Evolutionary conservation across 257 asterid genomes (phyloP).

Genomic region (Fraxinus cuspidata): DNA sequence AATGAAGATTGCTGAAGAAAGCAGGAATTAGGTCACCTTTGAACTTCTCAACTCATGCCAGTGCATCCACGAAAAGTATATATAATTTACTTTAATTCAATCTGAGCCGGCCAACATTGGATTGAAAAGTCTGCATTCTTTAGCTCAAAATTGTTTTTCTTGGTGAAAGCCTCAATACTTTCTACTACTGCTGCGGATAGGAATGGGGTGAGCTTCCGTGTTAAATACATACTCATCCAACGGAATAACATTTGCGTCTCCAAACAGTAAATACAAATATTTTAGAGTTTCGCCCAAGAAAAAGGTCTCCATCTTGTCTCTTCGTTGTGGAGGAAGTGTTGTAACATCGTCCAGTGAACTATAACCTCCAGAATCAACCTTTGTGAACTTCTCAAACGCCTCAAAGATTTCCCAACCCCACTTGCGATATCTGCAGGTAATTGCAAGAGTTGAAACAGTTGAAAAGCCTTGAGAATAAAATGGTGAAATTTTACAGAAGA

Average conservation of each 20-base stretch:
- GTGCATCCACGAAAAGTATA: slow-evolving; percentile 6
- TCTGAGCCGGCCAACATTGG: slow-evolving; percentile 21
- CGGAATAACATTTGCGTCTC: slow-evolving; percentile 55
- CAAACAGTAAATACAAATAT: slow-evolving; percentile 77
- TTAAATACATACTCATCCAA: slow-evolving; percentile 85
- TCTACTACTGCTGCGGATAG: slow-evolving; percentile 50
- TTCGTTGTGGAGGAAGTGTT: slow-evolving; percentile 65
- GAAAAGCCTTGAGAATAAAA: background rate
- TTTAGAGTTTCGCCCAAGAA: slow-evolving; percentile 92
- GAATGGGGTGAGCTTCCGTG: slow-evolving; percentile 97
- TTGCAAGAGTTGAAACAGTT: slow-evolving; percentile 18
- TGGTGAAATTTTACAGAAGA: background rate
- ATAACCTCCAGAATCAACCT: slow-evolving; percentile 87
- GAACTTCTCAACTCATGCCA: slow-evolving; percentile 24
- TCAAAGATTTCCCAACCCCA: slow-evolving; percentile 98
- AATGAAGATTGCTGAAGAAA: slow-evolving; percentile 17
- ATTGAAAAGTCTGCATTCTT: slow-evolving; percentile 12
- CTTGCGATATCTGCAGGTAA: slow-evolving; percentile 73
- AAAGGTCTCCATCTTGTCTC: slow-evolving; percentile 98
- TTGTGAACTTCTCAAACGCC: slow-evolving; percentile 86
- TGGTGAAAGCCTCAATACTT: slow-evolving; percentile 31
- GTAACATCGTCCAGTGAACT: slow-evolving; percentile 89
- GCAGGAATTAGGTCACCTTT: slow-evolving; percentile 22
- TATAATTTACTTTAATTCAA: slow-evolving; percentile 23
- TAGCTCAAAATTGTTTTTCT: slow-evolving; percentile 24